Percentiles rank a stretch among this genome's conserved stretches.
Evolutionary conservation across 306 rosid species (phyloP).

Genomic region (Astragalus glycyphyllos): DNA sequence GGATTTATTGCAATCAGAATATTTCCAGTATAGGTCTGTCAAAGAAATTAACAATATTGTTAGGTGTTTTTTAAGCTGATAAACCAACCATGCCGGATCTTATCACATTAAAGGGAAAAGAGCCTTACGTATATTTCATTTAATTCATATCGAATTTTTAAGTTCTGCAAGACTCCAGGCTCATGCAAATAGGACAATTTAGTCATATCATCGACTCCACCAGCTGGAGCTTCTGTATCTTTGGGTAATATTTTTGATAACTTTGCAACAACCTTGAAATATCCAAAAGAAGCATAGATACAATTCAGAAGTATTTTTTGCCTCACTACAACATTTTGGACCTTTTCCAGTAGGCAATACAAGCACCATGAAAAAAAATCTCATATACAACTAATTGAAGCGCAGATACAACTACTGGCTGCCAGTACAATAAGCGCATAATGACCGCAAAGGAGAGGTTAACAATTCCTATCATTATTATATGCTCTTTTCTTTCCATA

Average conservation of each 20-base stretch:
- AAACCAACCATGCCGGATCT: constrained; percentile 28
- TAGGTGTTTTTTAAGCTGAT: constrained; percentile 22
- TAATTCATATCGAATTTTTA: constrained; percentile 88
- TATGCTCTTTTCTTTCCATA: constrained; percentile 15
- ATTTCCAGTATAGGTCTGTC: constrained; percentile 97
- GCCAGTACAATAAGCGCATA: background rate
- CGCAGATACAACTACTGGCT: constrained; percentile 22
- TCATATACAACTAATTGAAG: constrained; percentile 1
- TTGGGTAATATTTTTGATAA: constrained; percentile 80
- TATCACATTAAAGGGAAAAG: constrained; percentile 37
- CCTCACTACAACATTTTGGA: constrained; percentile 7
- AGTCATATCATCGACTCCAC: constrained; percentile 99
- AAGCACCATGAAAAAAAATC: constrained; percentile 12
- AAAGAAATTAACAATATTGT: constrained; percentile 34
- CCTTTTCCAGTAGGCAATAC: constrained; percentile 13
- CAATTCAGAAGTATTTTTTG: constrained; percentile 30
- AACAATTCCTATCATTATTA: constrained; percentile 24
- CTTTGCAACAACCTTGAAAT: constrained; percentile 65
- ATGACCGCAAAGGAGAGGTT: constrained; percentile 18
- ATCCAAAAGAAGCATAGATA: constrained; percentile 35
- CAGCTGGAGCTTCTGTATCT: constrained; percentile 93
- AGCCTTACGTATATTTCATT: constrained; percentile 89
- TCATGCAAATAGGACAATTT: constrained; percentile 96
- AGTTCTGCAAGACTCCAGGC: constrained; percentile 95
- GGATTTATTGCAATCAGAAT: constrained; percentile 98